phyloP scores from a whole-genome alignment of 2,329 filamentous ascomycete species.

The Stachybotrys elegans region DNA sequence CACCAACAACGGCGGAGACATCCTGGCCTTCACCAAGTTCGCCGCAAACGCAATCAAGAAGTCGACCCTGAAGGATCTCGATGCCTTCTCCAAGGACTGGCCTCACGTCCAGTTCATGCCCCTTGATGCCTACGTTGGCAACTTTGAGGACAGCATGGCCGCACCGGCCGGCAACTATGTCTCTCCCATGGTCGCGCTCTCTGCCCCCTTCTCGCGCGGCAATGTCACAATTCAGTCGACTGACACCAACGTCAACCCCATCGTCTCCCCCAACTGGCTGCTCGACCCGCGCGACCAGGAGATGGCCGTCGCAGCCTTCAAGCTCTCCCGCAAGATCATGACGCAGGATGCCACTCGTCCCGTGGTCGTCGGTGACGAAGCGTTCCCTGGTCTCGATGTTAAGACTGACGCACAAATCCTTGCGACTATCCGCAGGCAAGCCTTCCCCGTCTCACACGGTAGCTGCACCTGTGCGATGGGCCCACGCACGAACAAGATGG shows the following conservation, averaged over 20 bases:
- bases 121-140: conserved; percentile 4
- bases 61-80: neutral
- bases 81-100: conserved; percentile 6
- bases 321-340: conserved; percentile 31
- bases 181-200: conserved; percentile 26
- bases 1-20: conserved; percentile 4
- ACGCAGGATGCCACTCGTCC: conserved; percentile 16
- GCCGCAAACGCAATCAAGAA: neutral
- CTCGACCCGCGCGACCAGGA: conserved; percentile 35
- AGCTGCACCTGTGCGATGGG: conserved; percentile 49
- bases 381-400: conserved; percentile 31
- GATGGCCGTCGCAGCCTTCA: conserved; percentile 34
- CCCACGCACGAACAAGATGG: conserved; percentile 39
- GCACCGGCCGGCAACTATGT: conserved; percentile 7
- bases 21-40: conserved; percentile 5
- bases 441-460: conserved; percentile 47
- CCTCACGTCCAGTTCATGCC: conserved; percentile 7
- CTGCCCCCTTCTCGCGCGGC: conserved; percentile 28
- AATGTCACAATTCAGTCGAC: conserved; percentile 11
- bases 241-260: conserved; percentile 26
- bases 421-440: conserved; percentile 25
- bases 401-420: conserved; percentile 16
- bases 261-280: conserved; percentile 40
- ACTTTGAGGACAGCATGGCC: conserved; percentile 14
- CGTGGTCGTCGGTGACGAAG: conserved; percentile 29